Evolutionary conservation across 148 eudicot genomes (phyloP).

Genomic region (Pharnaceum exiguum): DNA sequence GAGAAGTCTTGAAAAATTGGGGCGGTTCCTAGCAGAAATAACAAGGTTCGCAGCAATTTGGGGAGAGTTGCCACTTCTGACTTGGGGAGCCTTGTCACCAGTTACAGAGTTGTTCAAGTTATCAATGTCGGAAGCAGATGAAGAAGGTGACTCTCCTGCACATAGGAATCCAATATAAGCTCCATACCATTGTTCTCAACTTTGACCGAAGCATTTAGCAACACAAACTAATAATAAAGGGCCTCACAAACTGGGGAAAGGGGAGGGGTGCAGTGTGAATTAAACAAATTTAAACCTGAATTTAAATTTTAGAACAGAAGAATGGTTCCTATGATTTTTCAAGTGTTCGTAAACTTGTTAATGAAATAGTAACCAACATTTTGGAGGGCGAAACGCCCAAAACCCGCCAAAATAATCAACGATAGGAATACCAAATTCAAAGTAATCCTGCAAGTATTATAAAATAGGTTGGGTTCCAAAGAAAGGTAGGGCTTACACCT

Average conservation of each 20-base stretch:
- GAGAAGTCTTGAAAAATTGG: conserved; percentile 59
- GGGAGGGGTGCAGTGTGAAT: too few relatives aligned
- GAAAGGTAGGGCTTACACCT: too few relatives aligned
- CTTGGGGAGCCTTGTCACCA: conserved; percentile 60
- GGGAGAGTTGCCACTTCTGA: conserved; percentile 65
- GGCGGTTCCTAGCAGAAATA: conserved; percentile 62
- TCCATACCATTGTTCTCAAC: not conserved
- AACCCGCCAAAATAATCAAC: too few relatives aligned
- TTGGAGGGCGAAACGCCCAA: too few relatives aligned
- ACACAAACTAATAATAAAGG: not conserved
- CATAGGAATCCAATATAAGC: conserved; percentile 4
- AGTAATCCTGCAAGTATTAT: too few relatives aligned
- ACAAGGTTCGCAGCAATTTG: conserved; percentile 61
- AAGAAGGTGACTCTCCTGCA: conserved; percentile 95
- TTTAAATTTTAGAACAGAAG: too few relatives aligned
- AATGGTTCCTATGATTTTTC: too few relatives aligned
- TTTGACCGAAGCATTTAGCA: not conserved
- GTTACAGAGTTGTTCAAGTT: conserved; percentile 71
- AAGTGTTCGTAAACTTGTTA: too few relatives aligned
- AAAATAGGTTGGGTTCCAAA: too few relatives aligned
- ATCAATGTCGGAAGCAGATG: conserved; percentile 95
- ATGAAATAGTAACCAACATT: too few relatives aligned
- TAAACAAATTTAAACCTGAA: too few relatives aligned
- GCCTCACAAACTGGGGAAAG: not conserved
- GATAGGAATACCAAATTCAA: too few relatives aligned